These are phyloP conservation scores for Leersia perrieri DNA, from an alignment of 176 grass and related monocot species.

Conservation along the genomic window DNA sequence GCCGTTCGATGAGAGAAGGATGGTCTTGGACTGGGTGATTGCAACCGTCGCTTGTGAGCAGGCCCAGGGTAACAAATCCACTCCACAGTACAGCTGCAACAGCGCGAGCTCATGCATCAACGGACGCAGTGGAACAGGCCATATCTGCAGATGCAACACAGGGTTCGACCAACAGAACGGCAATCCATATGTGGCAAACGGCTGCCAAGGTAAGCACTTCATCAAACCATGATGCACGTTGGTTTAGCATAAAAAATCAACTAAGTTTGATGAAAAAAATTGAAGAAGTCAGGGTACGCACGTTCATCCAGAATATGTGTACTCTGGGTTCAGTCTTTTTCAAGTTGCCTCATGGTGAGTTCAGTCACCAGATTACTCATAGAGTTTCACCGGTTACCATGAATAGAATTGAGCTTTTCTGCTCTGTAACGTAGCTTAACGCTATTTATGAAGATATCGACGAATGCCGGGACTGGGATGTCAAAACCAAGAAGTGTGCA, in stretches of 20 bases:
- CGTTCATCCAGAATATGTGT: too few species aligned
- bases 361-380: background rate
- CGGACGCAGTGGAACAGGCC: background rate
- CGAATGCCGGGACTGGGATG: constrained; percentile 43
- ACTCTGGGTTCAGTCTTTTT: background rate
- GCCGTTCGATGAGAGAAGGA: background rate
- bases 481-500: too few species aligned
- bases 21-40: constrained; percentile 46
- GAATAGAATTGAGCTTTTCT: background rate
- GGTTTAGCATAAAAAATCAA: too few species aligned
- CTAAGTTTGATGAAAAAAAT: too few species aligned
- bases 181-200: background rate
- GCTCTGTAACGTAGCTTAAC: constrained; percentile 17
- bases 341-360: background rate
- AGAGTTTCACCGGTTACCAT: background rate
- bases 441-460: constrained; percentile 14
- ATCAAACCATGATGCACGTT: background rate
- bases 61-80: background rate
- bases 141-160: constrained; percentile 3
- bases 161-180: background rate
- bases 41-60: background rate
- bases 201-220: constrained; percentile 31
- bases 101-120: constrained; percentile 18
- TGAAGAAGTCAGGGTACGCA: too few species aligned
- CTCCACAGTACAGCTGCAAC: background rate